phyloP scores from a whole-genome alignment of 768 basidiomycete species.

The Russula vinacea region DNA sequence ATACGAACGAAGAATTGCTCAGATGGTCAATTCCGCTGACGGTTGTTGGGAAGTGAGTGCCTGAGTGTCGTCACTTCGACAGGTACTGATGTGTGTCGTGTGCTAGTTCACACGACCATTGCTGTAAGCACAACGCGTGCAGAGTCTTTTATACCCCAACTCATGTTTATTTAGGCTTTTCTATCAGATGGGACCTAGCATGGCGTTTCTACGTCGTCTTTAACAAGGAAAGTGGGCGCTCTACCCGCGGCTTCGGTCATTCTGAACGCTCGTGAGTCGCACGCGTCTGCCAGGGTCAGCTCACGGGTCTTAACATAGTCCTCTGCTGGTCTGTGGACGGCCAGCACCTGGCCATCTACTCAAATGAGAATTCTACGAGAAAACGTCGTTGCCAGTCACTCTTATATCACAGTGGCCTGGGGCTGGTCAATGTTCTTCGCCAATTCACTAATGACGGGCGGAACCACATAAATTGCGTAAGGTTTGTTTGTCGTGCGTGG shows the following conservation, averaged over 20 bases:
- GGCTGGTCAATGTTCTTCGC: slow-evolving; percentile 32
- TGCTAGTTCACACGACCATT: slow-evolving; percentile 19
- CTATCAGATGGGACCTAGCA: slow-evolving; percentile 32
- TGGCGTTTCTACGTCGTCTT: slow-evolving; percentile 34
- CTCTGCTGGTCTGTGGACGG: slow-evolving; percentile 31
- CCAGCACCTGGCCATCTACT: slow-evolving; percentile 29
- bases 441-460: slow-evolving; percentile 31
- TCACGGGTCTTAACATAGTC: slow-evolving; percentile 18
- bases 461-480: slow-evolving; percentile 32
- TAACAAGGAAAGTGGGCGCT: slow-evolving; percentile 29
- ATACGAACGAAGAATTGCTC: slow-evolving; percentile 24
- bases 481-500: not conserved
- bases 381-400: slow-evolving; percentile 24
- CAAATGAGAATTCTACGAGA: slow-evolving; percentile 24
- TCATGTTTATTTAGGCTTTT: slow-evolving; percentile 24
- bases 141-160: not conserved
- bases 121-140: not conserved
- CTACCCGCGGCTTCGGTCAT: slow-evolving; percentile 28
- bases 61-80: not conserved
- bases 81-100: not conserved
- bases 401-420: slow-evolving; percentile 32
- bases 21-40: slow-evolving; percentile 30
- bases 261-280: slow-evolving; percentile 29
- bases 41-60: slow-evolving; percentile 17
- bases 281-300: not conserved